Evolutionary conservation across 2,329 filamentous ascomycete species (phyloP).

Genomic region (Whalleya microplaca): DNA sequence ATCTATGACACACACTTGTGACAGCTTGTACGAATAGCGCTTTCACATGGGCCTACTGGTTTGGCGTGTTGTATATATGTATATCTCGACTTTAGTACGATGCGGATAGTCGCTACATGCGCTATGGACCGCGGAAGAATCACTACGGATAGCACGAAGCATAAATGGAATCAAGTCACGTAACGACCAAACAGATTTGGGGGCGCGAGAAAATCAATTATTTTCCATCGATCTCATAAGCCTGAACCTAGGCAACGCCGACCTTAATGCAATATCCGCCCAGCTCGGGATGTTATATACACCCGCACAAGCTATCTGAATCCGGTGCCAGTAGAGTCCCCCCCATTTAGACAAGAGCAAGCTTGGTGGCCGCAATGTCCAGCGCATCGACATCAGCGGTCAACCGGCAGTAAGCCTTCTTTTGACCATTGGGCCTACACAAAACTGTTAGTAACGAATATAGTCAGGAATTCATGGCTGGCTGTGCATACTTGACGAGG

Average conservation of each 20-base stretch:
- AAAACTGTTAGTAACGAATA: slow-evolving; percentile 27
- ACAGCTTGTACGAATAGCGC: slow-evolving; percentile 9
- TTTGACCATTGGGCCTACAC: slow-evolving; percentile 85
- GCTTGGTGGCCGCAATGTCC: slow-evolving; percentile 99
- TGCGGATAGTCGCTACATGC: not conserved
- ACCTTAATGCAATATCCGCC: slow-evolving; percentile 39
- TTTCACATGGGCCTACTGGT: not conserved
- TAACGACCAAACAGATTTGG: slow-evolving; percentile 14
- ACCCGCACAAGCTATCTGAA: slow-evolving; percentile 27
- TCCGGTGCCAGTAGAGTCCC: slow-evolving; percentile 26
- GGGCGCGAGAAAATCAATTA: slow-evolving; percentile 33
- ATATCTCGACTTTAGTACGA: not conserved
- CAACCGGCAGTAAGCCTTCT: slow-evolving; percentile 98
- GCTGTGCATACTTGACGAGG: slow-evolving; percentile 77
- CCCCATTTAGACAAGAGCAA: slow-evolving; percentile 84
- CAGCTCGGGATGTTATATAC: slow-evolving; percentile 29
- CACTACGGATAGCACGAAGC: slow-evolving; percentile 3
- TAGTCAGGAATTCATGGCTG: not conserved
- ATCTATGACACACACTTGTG: slow-evolving; percentile 2
- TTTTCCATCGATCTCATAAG: slow-evolving; percentile 41
- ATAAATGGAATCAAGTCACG: slow-evolving; percentile 9
- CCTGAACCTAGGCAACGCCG: slow-evolving; percentile 41
- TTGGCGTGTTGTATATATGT: not conserved
- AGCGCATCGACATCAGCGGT: slow-evolving; percentile 97
- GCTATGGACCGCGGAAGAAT: not conserved